Evolutionary conservation across 2,329 filamentous ascomycete genomes (phyloP).

Genomic region (Cercospora canescens): DNA sequence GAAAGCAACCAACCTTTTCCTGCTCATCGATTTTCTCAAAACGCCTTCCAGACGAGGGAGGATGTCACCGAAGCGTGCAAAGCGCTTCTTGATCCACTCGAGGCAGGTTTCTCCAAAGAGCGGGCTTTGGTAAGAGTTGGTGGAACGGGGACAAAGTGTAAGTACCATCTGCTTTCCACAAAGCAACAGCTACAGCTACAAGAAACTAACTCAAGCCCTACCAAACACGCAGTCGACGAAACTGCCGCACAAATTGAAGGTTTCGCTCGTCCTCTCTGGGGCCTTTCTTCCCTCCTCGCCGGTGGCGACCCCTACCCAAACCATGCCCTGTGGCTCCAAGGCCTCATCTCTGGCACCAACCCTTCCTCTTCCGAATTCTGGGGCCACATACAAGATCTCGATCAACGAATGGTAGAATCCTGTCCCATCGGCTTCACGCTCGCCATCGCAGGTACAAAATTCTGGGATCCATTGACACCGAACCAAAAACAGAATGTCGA

Average conservation of each 20-base stretch:
- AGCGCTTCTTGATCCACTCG: slow-evolving; percentile 67
- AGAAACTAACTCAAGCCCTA: background rate
- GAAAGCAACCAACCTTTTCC: slow-evolving; percentile 44
- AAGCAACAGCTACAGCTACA: background rate
- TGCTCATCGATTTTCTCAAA: slow-evolving; percentile 45
- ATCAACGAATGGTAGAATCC: slow-evolving; percentile 85
- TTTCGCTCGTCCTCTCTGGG: slow-evolving; percentile 74
- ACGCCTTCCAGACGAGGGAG: slow-evolving; percentile 42
- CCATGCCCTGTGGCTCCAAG: slow-evolving; percentile 67
- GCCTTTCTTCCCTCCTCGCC: slow-evolving; percentile 67
- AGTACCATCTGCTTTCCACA: background rate
- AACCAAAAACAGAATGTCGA: slow-evolving; percentile 67
- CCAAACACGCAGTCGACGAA: slow-evolving; percentile 58
- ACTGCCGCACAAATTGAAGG: slow-evolving; percentile 76
- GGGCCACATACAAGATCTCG: slow-evolving; percentile 73
- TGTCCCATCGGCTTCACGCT: slow-evolving; percentile 75
- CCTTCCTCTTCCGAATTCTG: slow-evolving; percentile 71
- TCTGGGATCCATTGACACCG: slow-evolving; percentile 67
- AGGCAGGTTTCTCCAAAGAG: slow-evolving; percentile 68
- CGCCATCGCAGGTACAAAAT: slow-evolving; percentile 62
- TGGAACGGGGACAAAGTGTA: slow-evolving; percentile 67
- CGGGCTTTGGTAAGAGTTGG: slow-evolving; percentile 68
- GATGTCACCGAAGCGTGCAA: slow-evolving; percentile 46
- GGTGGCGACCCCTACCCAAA: slow-evolving; percentile 66
- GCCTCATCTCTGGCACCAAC: slow-evolving; percentile 70